phyloP scores from a whole-genome alignment of 495 filamentous ascomycete species.

The Neurospora discreta region DNA sequence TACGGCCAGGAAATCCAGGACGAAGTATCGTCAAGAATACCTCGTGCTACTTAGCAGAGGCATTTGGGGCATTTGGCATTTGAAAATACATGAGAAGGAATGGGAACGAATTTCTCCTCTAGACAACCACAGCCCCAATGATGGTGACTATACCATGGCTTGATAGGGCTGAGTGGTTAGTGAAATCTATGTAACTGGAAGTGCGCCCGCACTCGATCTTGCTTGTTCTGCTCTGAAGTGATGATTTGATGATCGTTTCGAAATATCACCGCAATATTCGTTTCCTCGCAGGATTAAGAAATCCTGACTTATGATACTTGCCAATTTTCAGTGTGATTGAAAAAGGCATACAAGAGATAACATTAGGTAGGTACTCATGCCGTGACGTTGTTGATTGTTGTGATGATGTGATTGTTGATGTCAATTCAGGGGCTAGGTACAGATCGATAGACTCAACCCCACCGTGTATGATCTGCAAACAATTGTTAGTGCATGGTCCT shows the following conservation, averaged over 20 bases:
- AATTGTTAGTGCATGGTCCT: not conserved
- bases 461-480: not conserved
- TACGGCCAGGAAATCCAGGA: not conserved
- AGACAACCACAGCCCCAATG: not conserved
- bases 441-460: not conserved
- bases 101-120: not conserved
- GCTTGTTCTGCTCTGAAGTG: not conserved
- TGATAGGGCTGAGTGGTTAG: not conserved
- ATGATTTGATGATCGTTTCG: not conserved
- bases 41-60: not conserved
- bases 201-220: not conserved
- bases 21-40: not conserved
- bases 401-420: not conserved
- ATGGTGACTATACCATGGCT: not conserved
- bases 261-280: too few species aligned
- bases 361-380: too few species aligned
- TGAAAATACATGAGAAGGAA: not conserved
- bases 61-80: not conserved
- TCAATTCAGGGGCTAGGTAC: not conserved
- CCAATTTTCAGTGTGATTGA: too few species aligned
- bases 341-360: too few species aligned
- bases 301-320: too few species aligned
- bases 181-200: not conserved
- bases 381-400: not conserved
- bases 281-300: too few species aligned